Evolutionary conservation across 2,329 filamentous ascomycete species (phyloP), one percentile per base, ranked within the genome.

Genomic region (Cladosporium sphaerospermum): DNA sequence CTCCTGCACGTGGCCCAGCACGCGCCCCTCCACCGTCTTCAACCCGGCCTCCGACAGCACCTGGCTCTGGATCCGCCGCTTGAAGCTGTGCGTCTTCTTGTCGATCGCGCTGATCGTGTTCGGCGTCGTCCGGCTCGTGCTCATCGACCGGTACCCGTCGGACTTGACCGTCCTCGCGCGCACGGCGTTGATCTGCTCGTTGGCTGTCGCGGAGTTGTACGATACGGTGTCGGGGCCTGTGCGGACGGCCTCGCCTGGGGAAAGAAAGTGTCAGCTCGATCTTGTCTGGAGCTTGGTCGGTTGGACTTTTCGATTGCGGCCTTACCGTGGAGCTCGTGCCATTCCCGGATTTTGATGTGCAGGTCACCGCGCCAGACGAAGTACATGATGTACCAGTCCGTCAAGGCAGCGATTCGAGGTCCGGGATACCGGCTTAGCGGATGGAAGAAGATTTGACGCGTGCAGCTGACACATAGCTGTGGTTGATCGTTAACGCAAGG

Each of bases 391-490:
- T 19, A 59, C 28, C 11, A 45, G 39, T 41, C 57, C 37, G 54
- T 58, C 32, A 62, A 51, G 18, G 53, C 55, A 19, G 58, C 47
- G 10, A 60, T 33, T 11, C 63, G 63, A 2, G 75, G 73, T 0
- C 74, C 75, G 1, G 73, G 74, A 23, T 71, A 72, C 37, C 70
- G 68, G 19, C 64, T 59, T 0, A 76, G 63, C 2, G 74, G 73
- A 33, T 74, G 69, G 54, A 76, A 71, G 57, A 65, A 74, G 13
- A 41, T 9, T 18, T 9, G 11, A 9, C 39, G 11, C 9, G 18
- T 41, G 39, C 39, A 41, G 1, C 1, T 19, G 11, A 41, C 11
- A 9, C 39, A 41, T 11, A 37, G 34, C 34, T 37, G 23, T 4
- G 23, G 5, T 28, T 28, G 3, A 28, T 28, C 7, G 23, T 28